Percentiles rank a stretch among this genome's conserved stretches.
These are phyloP conservation scores for Entomortierella beljakovae DNA, from an alignment of 192 early-diverging fungal species.

Conservation along the genomic window DNA sequence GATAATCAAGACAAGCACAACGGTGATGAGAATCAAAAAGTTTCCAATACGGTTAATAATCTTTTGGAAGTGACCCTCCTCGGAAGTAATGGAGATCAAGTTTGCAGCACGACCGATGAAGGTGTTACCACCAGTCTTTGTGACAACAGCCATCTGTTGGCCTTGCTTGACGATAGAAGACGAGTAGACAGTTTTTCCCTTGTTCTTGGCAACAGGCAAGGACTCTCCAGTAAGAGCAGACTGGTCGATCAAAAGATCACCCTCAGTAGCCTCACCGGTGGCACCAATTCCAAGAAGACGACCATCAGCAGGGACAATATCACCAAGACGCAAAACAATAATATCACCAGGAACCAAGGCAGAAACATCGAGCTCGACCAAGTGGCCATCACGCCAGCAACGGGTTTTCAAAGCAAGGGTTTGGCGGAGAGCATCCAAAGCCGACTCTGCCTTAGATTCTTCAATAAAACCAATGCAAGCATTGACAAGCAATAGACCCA, in stretches of 20 bases:
- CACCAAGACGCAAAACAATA: constrained; percentile 91
- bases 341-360: constrained; percentile 93
- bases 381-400: constrained; percentile 80
- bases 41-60: constrained; percentile 94
- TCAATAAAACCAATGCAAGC: constrained; percentile 94
- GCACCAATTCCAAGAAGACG: constrained; percentile 83
- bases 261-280: constrained; percentile 82
- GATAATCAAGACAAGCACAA: constrained; percentile 82
- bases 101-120: constrained; percentile 96
- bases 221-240: constrained; percentile 96
- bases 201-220: constrained; percentile 86
- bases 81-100: constrained; percentile 91
- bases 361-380: constrained; percentile 78
- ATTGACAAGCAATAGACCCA: constrained; percentile 84
- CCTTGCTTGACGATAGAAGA: constrained; percentile 96
- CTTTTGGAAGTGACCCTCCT: constrained; percentile 98
- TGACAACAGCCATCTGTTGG: constrained; percentile 91
- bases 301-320: constrained; percentile 94
- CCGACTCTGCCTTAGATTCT: constrained; percentile 93
- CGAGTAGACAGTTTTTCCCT: constrained; percentile 87
- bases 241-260: constrained; percentile 90
- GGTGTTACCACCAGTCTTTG: constrained; percentile 93
- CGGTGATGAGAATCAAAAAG: constrained; percentile 88
- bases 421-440: constrained; percentile 94
- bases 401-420: constrained; percentile 91